Base-by-base conservation (phyloP, 139 green algal genomes). In the Coelastrella sp. region DNA sequence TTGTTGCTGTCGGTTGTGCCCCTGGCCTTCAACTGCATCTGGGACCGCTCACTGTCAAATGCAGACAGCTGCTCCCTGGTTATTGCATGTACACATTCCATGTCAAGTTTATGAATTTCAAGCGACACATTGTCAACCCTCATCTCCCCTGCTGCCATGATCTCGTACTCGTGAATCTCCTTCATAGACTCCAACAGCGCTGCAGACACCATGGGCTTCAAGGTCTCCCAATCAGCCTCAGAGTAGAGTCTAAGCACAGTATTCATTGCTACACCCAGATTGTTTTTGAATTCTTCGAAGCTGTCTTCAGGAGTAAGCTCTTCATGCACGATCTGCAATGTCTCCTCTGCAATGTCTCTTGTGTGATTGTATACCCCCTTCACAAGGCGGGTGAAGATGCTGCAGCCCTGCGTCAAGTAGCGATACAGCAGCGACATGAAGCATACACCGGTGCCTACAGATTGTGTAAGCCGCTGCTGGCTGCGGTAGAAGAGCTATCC, bases 141-240 rank as follows among this genome's bases (percentile, higher is more conserved):
- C 37, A 34, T 17, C 35, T 6, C 11, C 19, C 67, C 67, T 67
- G 51, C 75, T 82, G 51, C 7, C 35, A 40, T 6, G 45, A 59
- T 23, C 75, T 51, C 35, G 35, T 51, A 37, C 75, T 40, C 1
- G 23, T 38, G 53, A 23, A 21, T n/a, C 53, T 23, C 53, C 21
- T 53, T 51, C 75, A 82, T 82, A 15, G 75, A 69, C 38, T 69
- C 25, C 7, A 82, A 45, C 51, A 82, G 35, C 4, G 51, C 75
- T 27, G 51, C 38, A 1, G 75, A 82, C 19, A 82, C 75, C 53
- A 82, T 69, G 35, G 51, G 53, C 37, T 43, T 82, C 15, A 79
- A 35, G 5, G 38, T 23, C 23, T 60, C 5, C 40, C 38, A 79
- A 25, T 62, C 69, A 38, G 69, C 23, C 9, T 40, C 21, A 6